Base-by-base conservation (phyloP, 495 filamentous ascomycete genomes). In the Penicillium coffeae region DNA sequence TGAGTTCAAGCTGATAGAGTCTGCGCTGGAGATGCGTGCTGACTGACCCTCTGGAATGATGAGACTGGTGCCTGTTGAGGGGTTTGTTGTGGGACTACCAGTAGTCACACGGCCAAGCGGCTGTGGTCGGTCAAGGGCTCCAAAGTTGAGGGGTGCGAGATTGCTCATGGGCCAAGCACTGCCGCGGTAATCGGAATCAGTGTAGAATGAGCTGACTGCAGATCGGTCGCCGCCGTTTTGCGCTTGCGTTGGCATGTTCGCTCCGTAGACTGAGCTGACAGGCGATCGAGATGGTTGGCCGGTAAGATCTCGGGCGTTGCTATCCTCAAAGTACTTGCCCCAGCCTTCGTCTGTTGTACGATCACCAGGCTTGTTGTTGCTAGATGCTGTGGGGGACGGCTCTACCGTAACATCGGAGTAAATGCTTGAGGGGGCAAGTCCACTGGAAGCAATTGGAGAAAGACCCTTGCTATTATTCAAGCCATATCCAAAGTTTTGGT, bases 21-120 rank as follows among this genome's bases (percentile, higher is more conserved):
- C 65, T 0, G 80, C 76, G 21, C 78, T 79, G 47, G 83, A 83
- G 41, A 87, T 85, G 18, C 78, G 75, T 9, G 79, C 86, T 8
- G 78, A 74, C 64, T 85, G 77, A 25, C 76, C 79, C 48, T 86
- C 71, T 5, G 70, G 70, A 15, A 84, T 66, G 13, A 65, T 55
- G 19, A 78, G 66, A 35, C 59, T 60, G 33, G 62, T 63, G 16
- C 64, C 66, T 10, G 63, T 69, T 18, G 74, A 65, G 38, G 70
- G 65, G 7, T 82, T 77, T 13, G 88, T 78, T 3, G 82, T 87
- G 3, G 86, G 87, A 52, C 85, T 89, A 32, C 77, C 79, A 12
- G 79, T 84, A 30, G 72, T 60, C 4, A 90, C 87, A 58, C 77
- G 39, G 54, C 75, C 55, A 64, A 80, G 48, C 45, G 73, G 59